A percentile compares a stretch with the other conserved stretches of the same genome.
Evolutionary conservation across 2,329 filamentous ascomycete genomes (phyloP).

Genomic region (Colletotrichum shisoi): DNA sequence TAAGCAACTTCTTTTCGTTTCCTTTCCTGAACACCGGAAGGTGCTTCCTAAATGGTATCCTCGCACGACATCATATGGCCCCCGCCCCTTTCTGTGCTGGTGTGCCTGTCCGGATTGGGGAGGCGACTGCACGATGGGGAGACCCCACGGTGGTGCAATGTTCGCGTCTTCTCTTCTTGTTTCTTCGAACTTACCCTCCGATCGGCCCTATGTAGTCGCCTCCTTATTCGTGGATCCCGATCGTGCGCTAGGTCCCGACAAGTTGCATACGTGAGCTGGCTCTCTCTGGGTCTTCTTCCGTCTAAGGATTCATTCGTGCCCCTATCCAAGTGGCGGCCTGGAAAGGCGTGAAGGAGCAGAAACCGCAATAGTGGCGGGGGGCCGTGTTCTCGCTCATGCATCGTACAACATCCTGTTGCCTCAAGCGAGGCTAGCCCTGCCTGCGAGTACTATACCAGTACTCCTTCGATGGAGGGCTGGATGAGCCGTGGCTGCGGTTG

Average conservation of each 20-base stretch:
- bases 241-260: slow-evolving; percentile 3
- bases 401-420: background rate
- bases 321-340: slow-evolving; percentile 10
- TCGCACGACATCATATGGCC: background rate
- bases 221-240: slow-evolving; percentile 4
- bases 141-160: background rate
- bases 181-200: background rate
- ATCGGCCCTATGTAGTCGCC: background rate
- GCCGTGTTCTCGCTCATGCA: background rate
- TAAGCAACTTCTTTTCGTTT: slow-evolving; percentile 6
- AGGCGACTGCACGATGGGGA: slow-evolving; percentile 1
- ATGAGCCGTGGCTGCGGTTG: background rate
- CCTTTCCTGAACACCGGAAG: background rate
- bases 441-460: background rate
- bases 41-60: background rate
- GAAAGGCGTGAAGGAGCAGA: background rate
- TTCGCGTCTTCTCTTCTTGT: background rate
- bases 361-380: background rate
- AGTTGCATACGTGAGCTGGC: slow-evolving; percentile 15
- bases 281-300: background rate
- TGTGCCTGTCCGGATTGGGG: background rate
- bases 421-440: background rate
- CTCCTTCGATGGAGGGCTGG: background rate
- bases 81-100: background rate
- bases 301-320: slow-evolving; percentile 15